Evolutionary conservation across 345 rosid species (phyloP), one percentile per base, ranked within the genome.

Genomic region (Psidium friedrichsthalianum): DNA sequence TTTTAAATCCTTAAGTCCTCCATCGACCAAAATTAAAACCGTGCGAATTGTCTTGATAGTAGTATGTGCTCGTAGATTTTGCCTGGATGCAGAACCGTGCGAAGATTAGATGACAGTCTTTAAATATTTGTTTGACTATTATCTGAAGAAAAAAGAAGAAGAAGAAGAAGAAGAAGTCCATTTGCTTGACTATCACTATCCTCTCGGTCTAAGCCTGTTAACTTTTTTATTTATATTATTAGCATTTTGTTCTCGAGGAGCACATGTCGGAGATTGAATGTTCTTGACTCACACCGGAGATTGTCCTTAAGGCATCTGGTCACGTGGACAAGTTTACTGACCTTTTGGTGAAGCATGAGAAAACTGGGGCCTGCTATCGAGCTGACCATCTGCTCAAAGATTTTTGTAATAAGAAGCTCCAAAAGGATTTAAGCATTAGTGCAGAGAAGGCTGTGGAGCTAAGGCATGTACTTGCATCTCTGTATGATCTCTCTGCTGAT

Each of bases 321-420:
- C 99, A 96, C 83, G 97, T 96, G 29, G 99, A 96, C 88, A 96
- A 95, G 88, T 95, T 95, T 89, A 95, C 98, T 32, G 99, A 95
- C 89, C 97, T 95, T 56, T 95, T 95, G 99, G 98, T 95, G 5
- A 95, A 94, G 90, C 98, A 96, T 83, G 95, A 92, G 88, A 92
- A 92, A 86, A 95, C 96, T 13, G 98, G 98, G 42, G 93, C 92
- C 51, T 94, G 98, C 84, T 92, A 90, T 87, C 92, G 99, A 74
- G 98, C 99, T 8, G 99, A 96, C 81, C 98, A 96, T 85, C 88
- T 96, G 91, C 94, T 96, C 3, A 96, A 96, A 86, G 99, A 94
- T 83, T 96, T 91, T 82, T 94, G 98, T 74, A 95, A 82, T 8
- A 98, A 95, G 74, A 96, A 93, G 92, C 93, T 95, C 53, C 94